A percentile compares a stretch with the other conserved stretches of the same genome.
Evolutionary conservation across 495 filamentous ascomycete genomes (phyloP).

Genomic region (Hypoxylon subgilvum): DNA sequence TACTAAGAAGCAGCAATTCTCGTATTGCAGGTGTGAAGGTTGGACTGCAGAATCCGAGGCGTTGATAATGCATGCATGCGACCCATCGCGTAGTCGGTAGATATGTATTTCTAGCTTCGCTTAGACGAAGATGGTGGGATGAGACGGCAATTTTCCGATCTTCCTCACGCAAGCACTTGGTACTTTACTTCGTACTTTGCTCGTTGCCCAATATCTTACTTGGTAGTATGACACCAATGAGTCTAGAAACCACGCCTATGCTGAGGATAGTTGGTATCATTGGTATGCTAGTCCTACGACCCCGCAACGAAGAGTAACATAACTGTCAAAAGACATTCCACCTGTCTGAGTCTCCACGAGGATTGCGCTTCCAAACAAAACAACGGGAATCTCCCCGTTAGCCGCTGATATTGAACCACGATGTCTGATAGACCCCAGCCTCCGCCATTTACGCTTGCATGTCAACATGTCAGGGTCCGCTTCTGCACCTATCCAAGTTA

Average conservation of each 20-base stretch:
- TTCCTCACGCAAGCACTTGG: conserved; percentile 23
- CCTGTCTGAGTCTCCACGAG: conserved; percentile 4
- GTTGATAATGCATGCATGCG: conserved; percentile 30
- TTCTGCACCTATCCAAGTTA: too few relatives aligned
- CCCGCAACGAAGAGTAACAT: conserved; percentile 28
- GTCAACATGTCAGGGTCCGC: too few relatives aligned
- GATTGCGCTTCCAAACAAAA: conserved; percentile 7
- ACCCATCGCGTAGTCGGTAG: conserved; percentile 9
- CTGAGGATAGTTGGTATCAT: too few relatives aligned
- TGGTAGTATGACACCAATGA: background rate
- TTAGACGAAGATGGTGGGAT: conserved; percentile 23
- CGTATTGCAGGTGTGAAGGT: conserved; percentile 34
- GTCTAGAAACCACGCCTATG: conserved; percentile 1
- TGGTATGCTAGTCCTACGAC: conserved; percentile 19
- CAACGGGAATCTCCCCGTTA: conserved; percentile 9
- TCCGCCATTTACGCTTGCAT: conserved; percentile 15
- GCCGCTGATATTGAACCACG: conserved; percentile 8
- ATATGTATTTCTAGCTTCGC: conserved; percentile 23
- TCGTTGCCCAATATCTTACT: background rate
- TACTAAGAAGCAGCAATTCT: conserved; percentile 25
- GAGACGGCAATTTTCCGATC: conserved; percentile 20
- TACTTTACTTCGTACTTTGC: too few relatives aligned
- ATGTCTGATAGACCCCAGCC: conserved; percentile 19
- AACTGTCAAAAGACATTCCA: conserved; percentile 12
- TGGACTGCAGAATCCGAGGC: conserved; percentile 31